Conservation (phyloP, 2,329 filamentous ascomycete species). For the Clonostachys solani region DNA sequence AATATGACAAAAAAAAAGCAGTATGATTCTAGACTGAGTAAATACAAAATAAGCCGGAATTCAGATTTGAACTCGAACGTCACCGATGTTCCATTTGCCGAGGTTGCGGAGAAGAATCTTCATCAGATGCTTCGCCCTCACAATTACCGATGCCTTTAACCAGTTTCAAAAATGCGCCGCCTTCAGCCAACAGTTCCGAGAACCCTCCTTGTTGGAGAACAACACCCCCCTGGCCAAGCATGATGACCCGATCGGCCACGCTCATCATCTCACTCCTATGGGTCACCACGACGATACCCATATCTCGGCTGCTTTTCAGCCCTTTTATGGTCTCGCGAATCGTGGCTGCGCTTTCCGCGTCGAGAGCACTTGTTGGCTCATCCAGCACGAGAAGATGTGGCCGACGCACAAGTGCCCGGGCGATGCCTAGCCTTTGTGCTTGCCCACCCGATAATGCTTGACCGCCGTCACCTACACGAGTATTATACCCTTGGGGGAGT, state of each 20-base stretch:
- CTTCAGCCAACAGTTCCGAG: constrained; percentile 45
- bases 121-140: not conserved
- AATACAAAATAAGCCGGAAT: too few relatives aligned
- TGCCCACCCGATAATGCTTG: constrained; percentile 75
- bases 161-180: constrained; percentile 43
- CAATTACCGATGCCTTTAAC: constrained; percentile 21
- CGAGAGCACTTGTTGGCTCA: constrained; percentile 80
- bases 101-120: too few relatives aligned
- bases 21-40: too few relatives aligned
- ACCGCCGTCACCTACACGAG: constrained; percentile 72
- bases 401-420: constrained; percentile 67
- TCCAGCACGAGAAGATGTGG: constrained; percentile 77
- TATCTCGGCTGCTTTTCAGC: constrained; percentile 34
- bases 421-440: constrained; percentile 76
- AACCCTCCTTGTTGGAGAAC: constrained; percentile 67
- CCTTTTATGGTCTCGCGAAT: constrained; percentile 59
- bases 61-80: too few relatives aligned
- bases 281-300: constrained; percentile 78
- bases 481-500: constrained; percentile 57
- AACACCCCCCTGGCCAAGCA: constrained; percentile 59
- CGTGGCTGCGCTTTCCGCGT: constrained; percentile 60
- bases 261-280: constrained; percentile 85
- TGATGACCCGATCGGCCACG: constrained; percentile 67
- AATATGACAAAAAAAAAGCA: too few relatives aligned
- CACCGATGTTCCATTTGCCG: too few relatives aligned